Percentiles rank a stretch among this genome's conserved stretches.
Evolutionary conservation across 106 monocot species (phyloP).

Genomic region (Allium fistulosum): DNA sequence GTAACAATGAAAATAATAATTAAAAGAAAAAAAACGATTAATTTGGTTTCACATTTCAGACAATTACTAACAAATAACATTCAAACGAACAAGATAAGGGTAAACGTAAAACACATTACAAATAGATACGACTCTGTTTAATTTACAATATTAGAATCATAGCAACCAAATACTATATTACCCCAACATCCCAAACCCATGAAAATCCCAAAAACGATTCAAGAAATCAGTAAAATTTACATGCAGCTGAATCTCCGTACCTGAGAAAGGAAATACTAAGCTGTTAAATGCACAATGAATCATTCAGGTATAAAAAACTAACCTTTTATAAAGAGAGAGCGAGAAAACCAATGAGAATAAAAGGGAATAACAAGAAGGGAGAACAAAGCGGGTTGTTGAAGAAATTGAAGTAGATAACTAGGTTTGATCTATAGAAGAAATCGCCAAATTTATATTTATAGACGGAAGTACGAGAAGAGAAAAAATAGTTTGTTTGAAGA

Average conservation of each 20-base stretch:
- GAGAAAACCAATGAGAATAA: constrained; percentile 4
- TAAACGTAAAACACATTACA: too few species aligned
- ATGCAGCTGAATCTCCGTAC: background rate
- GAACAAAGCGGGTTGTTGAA: constrained; percentile 5
- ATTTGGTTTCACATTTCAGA: too few species aligned
- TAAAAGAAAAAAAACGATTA: background rate
- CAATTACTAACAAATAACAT: too few species aligned
- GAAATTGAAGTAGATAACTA: background rate
- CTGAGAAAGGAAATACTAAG: background rate
- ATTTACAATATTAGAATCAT: too few species aligned
- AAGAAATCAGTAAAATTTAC: constrained; percentile 2
- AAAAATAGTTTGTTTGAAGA: background rate
- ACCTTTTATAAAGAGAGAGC: constrained; percentile 5
- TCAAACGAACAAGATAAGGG: too few species aligned
- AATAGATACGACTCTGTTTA: too few species aligned
- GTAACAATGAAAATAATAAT: background rate
- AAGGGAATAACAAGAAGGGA: background rate
- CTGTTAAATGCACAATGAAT: background rate
- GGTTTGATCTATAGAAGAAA: constrained; percentile 1
- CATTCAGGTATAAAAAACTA: constrained; percentile 4
- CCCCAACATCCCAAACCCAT: background rate
- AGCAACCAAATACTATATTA: background rate
- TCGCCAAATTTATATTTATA: constrained; percentile 5
- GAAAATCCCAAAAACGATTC: background rate
- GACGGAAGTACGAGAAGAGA: background rate